phyloP scores from a whole-genome alignment of 495 filamentous ascomycete genomes.

The Penicillium cosmopolitanum region DNA sequence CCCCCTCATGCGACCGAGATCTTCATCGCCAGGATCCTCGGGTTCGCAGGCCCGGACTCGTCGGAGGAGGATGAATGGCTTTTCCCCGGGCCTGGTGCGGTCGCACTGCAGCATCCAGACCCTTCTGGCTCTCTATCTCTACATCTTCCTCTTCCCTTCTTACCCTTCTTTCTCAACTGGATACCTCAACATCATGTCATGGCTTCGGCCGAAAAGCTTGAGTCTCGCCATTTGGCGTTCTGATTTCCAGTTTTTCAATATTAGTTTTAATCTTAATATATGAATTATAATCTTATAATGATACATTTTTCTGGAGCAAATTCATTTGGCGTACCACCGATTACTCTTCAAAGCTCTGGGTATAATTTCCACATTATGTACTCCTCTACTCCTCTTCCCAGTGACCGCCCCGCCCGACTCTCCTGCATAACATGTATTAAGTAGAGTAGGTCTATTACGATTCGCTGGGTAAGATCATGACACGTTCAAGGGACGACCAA shows the following conservation, averaged over 20 bases:
- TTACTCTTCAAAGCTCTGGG: no score
- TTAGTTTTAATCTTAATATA: not conserved
- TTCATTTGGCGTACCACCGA: no score
- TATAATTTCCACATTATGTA: no score
- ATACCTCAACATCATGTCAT: not conserved
- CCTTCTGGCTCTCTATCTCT: not conserved
- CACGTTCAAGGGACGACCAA: conserved; percentile 5
- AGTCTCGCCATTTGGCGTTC: not conserved
- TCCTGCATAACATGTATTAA: not conserved
- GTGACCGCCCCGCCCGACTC: not conserved
- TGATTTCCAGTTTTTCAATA: not conserved
- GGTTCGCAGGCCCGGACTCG: not conserved
- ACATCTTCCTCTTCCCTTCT: no score
- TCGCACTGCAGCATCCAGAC: not conserved
- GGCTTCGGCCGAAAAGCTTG: conserved; percentile 3
- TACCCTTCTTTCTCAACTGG: no score
- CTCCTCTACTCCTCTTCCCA: no score
- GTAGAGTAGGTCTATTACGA: conserved; percentile 6
- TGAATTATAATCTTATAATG: not conserved
- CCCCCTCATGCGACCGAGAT: conserved; percentile 6
- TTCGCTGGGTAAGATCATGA: conserved; percentile 13
- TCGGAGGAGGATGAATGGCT: no score
- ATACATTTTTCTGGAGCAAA: not conserved
- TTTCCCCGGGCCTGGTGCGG: not conserved
- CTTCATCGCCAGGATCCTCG: conserved; percentile 5